A percentile compares a stretch with the other conserved stretches of the same genome.
Evolutionary conservation across 768 basidiomycete species (phyloP).

Genomic region (Rhodocollybia butyracea): DNA sequence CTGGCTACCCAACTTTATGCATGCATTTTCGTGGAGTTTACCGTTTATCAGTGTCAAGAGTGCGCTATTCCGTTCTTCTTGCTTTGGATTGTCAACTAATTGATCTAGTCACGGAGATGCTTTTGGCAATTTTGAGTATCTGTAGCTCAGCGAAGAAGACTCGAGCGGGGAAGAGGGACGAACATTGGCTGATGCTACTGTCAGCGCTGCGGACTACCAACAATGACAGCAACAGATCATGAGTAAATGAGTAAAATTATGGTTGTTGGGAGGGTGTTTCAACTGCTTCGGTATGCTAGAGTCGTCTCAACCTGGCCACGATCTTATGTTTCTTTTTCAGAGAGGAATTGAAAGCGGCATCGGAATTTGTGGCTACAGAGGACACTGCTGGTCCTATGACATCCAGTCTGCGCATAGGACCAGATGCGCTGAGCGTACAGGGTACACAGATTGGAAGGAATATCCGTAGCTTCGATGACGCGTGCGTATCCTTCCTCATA

Average conservation of each 20-base stretch:
- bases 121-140: slow-evolving; percentile 89
- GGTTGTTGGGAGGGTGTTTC: slow-evolving; percentile 87
- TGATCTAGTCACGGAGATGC: slow-evolving; percentile 88
- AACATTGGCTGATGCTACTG: slow-evolving; percentile 23
- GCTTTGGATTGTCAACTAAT: neutral
- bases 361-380: slow-evolving; percentile 50
- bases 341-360: slow-evolving; percentile 76
- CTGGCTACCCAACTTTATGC: slow-evolving; percentile 97
- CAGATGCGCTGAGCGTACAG: slow-evolving; percentile 62
- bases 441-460: slow-evolving; percentile 54
- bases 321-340: slow-evolving; percentile 29
- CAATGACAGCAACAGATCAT: slow-evolving; percentile 76
- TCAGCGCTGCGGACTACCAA: slow-evolving; percentile 37
- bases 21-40: slow-evolving; percentile 96
- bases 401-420: slow-evolving; percentile 28
- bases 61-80: slow-evolving; percentile 38
- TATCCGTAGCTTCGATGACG: slow-evolving; percentile 74
- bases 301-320: neutral
- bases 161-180: slow-evolving; percentile 31
- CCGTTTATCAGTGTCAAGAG: slow-evolving; percentile 98
- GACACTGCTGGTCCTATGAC: slow-evolving; percentile 21
- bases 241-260: slow-evolving; percentile 94
- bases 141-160: slow-evolving; percentile 72
- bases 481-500: slow-evolving; percentile 42
- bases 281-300: slow-evolving; percentile 75